Evolutionary conservation across 805 yeast species (phyloP), one percentile per base, ranked within the genome.

Genomic region (Zygosaccharomyces lentus): DNA sequence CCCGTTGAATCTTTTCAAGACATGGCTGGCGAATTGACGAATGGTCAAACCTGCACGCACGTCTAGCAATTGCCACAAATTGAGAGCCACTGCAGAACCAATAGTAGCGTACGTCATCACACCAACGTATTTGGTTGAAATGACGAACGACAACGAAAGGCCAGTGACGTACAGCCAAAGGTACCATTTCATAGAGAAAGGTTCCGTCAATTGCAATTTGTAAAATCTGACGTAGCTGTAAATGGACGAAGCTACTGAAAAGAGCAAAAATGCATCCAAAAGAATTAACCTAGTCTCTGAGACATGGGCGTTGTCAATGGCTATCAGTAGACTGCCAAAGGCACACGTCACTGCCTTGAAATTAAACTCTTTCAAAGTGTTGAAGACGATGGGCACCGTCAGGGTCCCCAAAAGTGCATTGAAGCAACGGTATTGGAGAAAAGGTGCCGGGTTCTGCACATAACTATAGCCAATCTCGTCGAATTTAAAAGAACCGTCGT

Each of bases 41-140:
- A 84, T 52, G 0, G 86, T 67, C 49, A 84, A 73, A 1, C 93
- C 91, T 27, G 77, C 75, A 51, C 75, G 74, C 55, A 79, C 68
- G 62, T 91, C 96, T 41, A 93, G 73, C 56, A 90, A 71, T 51
- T 78, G 76, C 99, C 99, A 93, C 58, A 93, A 72, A 61, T 93
- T 98, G 61, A 81, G 75, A 5, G 77, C 58, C 6, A 93, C 97
- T 36, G 95, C 96, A 47, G 79, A 66, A 26, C 99, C 99, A 54
- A 93, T 80, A 43, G 95, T 80, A 40, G 82, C 74, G 65, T 84
- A 93, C 0, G 98, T 89, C 73, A 93, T 84, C 7, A 85, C 84
- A 66, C 99, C 99, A 35, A 93, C 96, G 66, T 93, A 90, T 64
- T 93, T 93, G 47, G 97, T 93, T 37, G 96, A 85, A 49, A 93